Base-by-base conservation (phyloP, 2,329 filamentous ascomycete species). In the Thielaviopsis populi region DNA sequence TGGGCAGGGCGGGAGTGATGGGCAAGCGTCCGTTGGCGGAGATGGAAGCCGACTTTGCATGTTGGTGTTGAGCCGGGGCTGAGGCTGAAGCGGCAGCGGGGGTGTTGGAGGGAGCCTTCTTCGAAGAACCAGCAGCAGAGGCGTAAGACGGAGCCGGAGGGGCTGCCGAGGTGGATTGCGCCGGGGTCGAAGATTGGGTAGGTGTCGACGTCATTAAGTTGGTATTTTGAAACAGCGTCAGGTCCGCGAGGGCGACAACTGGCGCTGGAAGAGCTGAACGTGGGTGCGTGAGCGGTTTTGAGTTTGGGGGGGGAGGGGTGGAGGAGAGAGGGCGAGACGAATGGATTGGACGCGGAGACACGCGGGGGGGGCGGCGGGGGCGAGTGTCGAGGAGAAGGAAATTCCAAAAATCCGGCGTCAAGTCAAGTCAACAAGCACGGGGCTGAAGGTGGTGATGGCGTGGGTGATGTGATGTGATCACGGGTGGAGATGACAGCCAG, bases 21-120 rank as follows among this genome's bases (percentile, higher is more conserved):
- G 84, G 79, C 69, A 80, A 79, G 77, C 87, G 88, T 81, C 89
- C 89, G 82, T 95, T 96, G 82, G 95, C 83, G 79, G 89, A 85
- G 71, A 83, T 82, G 71, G 86, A 83, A 73, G 83, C 80, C 74
- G 82, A 76, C 73, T 85, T 84, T 69, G 80, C 83, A 81, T 82
- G 77, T 75, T 83, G 80, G 73, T 80, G 75, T 71, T 76, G 73
- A 69, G 79, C 73, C 66, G 79, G 79, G 17, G 83, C 80, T 7
- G 50, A 17, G 27, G 27, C 15, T 15, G 50, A 17, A n/a, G 50
- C 13, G n/a, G 50, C 11, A 11, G 50, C 17, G 7, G 50, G 17
- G 6, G 8, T 33, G 75, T 81, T 79, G 74, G 81, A 77, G 71
- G 79, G 76, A 73, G 77, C 76, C 79, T 85, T 85, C 78, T 84